These are phyloP conservation scores for Annona squamosa DNA, from an alignment of 164 flowering plant genomes.

Conservation along the genomic window DNA sequence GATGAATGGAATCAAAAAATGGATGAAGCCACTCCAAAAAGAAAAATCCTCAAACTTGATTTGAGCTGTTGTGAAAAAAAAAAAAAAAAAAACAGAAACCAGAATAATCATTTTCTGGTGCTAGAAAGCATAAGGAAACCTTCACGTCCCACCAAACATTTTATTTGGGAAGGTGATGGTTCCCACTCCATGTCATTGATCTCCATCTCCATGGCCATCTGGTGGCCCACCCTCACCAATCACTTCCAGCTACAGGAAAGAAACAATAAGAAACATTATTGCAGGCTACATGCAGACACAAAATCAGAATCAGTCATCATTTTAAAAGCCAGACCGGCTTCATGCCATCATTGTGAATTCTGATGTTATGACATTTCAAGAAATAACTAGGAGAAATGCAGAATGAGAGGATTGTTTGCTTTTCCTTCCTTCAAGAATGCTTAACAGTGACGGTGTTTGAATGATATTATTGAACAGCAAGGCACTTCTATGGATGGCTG, in stretches of 20 bases:
- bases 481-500: too few relatives aligned
- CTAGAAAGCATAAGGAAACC: conserved; percentile 14
- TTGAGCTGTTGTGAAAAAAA: conserved; percentile 1
- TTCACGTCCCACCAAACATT: conserved; percentile 29
- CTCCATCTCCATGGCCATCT: conserved; percentile 41
- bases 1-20: background rate
- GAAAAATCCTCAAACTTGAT: background rate
- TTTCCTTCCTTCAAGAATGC: too few relatives aligned
- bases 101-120: conserved; percentile 16
- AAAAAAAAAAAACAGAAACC: background rate
- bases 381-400: too few relatives aligned
- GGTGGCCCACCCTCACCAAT: conserved; percentile 81
- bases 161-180: conserved; percentile 27
- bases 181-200: conserved; percentile 22
- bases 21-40: background rate
- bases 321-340: background rate
- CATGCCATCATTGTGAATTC: background rate
- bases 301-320: background rate
- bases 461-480: too few relatives aligned
- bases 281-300: background rate
- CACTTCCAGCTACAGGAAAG: conserved; percentile 57
- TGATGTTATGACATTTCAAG: background rate
- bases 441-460: too few relatives aligned
- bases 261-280: background rate
- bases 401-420: too few relatives aligned